Evolutionary conservation across 768 basidiomycete species (phyloP), one percentile per base, ranked within the genome.

Genomic region (Lyophyllum shimeji): DNA sequence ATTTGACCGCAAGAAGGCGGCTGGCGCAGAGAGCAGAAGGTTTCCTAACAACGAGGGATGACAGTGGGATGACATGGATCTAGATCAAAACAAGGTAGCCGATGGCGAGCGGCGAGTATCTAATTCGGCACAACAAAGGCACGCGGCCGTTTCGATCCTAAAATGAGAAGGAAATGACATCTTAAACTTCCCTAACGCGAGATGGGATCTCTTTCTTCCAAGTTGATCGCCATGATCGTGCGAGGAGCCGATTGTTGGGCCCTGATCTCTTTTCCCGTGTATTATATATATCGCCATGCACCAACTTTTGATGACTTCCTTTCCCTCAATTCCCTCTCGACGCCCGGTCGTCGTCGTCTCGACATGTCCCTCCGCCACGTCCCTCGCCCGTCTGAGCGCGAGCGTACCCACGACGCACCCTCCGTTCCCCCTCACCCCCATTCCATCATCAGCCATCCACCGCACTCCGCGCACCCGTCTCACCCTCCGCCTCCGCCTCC

Each of bases 211-310:
- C 68, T 55, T 67, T 68, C 66, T 68, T 68, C 73, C 73, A 71
- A 63, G 68, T 75, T 81, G 82, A 83, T 82, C 81, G 81, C 79
- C 82, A 81, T 82, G 82, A 83, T 81, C 81, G 79, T 80, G 82
- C 76, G 79, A 82, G 76, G 76, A 70, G 68, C 73, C 70, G 71
- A 67, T 67, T 68, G 69, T 67, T 70, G 67, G 69, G 71, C 71
- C 75, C 73, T 76, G 75, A 74, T 75, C 71, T 70, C 66, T 68
- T 62, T n/a, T 70, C 69, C 66, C 67, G 70, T 72, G 55, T 63
- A 71, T 76, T 82, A 81, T 85, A 84, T 82, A 83, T 82, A 82
- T 78, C 76, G 72, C 73, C 67, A 72, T 72, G 65, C 76, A 69
- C 66, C 65, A 67, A 61, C 63, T 55, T 61, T 66, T 74, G 71